Evolutionary conservation across 176 grass and related monocot genomes (phyloP).

Genomic region (Oryza punctata): DNA sequence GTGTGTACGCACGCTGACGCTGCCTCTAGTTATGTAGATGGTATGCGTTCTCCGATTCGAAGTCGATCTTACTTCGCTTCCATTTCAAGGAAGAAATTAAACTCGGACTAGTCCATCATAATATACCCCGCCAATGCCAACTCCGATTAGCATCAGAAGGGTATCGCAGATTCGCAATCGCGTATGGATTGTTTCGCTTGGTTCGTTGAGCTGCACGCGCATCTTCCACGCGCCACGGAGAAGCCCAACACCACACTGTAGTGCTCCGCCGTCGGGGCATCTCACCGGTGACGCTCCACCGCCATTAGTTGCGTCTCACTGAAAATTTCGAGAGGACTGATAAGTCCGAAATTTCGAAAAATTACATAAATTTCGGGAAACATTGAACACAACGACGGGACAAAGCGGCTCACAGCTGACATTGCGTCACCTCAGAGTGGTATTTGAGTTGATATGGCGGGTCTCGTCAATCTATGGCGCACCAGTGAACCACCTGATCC

Average conservation of each 20-base stretch:
- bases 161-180: not conserved
- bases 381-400: no score
- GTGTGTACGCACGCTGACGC: not conserved
- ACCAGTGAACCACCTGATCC: no score
- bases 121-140: not conserved
- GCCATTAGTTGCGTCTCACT: not conserved
- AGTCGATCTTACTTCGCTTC: not conserved
- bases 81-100: not conserved
- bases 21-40: not conserved
- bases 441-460: no score
- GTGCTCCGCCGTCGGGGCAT: no score
- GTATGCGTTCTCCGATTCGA: not conserved
- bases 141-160: not conserved
- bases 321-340: no score
- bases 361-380: no score
- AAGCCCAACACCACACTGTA: no score
- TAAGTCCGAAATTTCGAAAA: no score
- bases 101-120: not conserved
- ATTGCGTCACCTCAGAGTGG: no score
- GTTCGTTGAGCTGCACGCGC: not conserved
- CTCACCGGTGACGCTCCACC: no score
- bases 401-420: no score
- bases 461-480: no score
- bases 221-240: not conserved
- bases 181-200: not conserved